Evolutionary conservation across 208 protist genomes (phyloP), one percentile per base, ranked within the genome.

Genomic region (Trypanosoma mega): DNA sequence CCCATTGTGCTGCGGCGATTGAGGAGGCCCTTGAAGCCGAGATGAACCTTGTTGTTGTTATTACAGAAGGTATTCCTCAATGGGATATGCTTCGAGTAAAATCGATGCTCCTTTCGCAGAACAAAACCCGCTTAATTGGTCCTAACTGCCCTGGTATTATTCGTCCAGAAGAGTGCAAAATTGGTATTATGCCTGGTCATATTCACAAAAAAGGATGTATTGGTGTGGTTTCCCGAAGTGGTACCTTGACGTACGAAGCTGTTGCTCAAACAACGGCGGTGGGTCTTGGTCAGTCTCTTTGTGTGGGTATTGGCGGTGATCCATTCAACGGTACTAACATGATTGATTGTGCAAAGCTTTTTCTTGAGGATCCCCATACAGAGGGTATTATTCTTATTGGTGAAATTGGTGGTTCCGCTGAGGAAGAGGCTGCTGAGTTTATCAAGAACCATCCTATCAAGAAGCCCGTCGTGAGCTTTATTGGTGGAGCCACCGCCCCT

Each of bases 301-400:
- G 96, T 72, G 85, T 99, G 34, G 98, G 98, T 62, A 99, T 99
- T 79, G 98, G 98, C 73, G 98, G 98, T 74, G 98, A 99, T 74
- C 98, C 98, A 49, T 99, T 99, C 90, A 99, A 99, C 79, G 98
- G 98, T 21, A 99, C 98, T 47, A 98, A 99, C 88, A 99, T 99
- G 90, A 92, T 99, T 57, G 98, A 99, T 78, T 97, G 90, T 69
- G 84, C 99, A 39, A 90, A 98, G 63, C 64, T 97, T 23, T 99
- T 99, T 78, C 73, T 98, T 53, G 79, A 97, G 39, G 98, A 99
- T 81, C 96, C 97, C 50, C 80, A 99, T 63, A 99, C 98, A 4
- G 89, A 99, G 78, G 98, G 96, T 84, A 95, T 97, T 63, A 97
- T 99, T 66, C 83, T 99, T 53, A 98, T 99, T 75, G 97, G 98